Base-by-base conservation (phyloP, 148 eudicot genomes). In the Persicaria tinctoria region DNA sequence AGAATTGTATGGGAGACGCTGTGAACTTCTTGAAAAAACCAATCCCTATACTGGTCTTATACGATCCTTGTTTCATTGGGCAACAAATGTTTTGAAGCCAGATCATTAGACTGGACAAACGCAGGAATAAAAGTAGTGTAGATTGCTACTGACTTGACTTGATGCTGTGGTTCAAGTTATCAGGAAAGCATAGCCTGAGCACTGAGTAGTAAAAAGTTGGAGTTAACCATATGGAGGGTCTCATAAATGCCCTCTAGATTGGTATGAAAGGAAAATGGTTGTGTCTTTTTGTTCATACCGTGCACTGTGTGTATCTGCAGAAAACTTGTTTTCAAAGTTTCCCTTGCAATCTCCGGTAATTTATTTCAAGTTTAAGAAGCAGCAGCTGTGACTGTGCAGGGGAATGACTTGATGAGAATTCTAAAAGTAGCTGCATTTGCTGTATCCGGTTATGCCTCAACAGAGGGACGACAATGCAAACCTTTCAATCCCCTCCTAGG, bases 401-500 rank as follows among this genome's bases (percentile, higher is more conserved):
- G 99, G 8, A 85, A 92, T 81, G 84, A 90, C 85, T 87, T 92
- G 78, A 85, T 87, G 78, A 86, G 99, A 82, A 82, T 86, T 51
- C 81, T 90, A 56, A 82, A 92, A 81, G 97, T 95, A 84, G 99
- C 97, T 79, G 94, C 99, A 73, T 95, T 95, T 85, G 97, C 97
- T 69, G 91, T 88, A 69, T 95, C 97, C 68, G 97, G 97, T 70
- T 95, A 95, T 84, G 96, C 99, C 70, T 90, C 96, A 13, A 83
- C 91, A 46, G 97, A 92, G 78, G 99, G 97, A 45, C 87, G 97
- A 70, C 86, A 83, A 17, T 89, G 97, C 81, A 95, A 95, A 82
- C 99, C 99, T 64, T 95, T 95, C 80, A 95, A 95, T 89, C 99
- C 99, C 76, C 80, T 95, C 81, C 81, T 95, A 68, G 99, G 99